Conservation (phyloP, 495 filamentous ascomycete genomes). For the Lichenothelia convexa region DNA sequence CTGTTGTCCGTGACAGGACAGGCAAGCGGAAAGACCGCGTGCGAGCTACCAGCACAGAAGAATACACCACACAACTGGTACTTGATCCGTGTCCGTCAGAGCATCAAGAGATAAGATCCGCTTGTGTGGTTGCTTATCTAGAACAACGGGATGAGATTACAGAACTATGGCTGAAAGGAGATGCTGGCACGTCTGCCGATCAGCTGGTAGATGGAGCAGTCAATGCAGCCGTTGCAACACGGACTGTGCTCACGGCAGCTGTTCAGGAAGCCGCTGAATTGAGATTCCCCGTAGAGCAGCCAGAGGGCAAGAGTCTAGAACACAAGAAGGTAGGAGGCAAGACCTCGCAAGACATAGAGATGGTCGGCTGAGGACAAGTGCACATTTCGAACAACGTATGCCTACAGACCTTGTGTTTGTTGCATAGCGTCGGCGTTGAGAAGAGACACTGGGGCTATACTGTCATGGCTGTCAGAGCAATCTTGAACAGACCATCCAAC, state of each 20-base stretch:
- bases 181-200: constrained; percentile 32
- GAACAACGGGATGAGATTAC: constrained; percentile 79
- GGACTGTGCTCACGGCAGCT: constrained; percentile 39
- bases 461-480: no score
- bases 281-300: constrained; percentile 8
- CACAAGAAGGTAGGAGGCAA: no score
- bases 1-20: constrained; percentile 34
- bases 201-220: constrained; percentile 43
- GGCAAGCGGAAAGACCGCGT: constrained; percentile 4
- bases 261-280: constrained; percentile 33
- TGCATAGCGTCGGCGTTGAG: no score
- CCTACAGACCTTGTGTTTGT: no score
- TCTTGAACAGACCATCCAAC: no score
- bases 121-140: constrained; percentile 82
- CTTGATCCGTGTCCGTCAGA: constrained; percentile 75
- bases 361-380: background rate
- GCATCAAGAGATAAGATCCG: constrained; percentile 54
- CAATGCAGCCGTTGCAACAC: constrained; percentile 39
- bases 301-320: background rate
- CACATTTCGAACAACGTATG: no score
- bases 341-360: background rate
- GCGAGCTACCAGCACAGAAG: constrained; percentile 16
- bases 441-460: no score
- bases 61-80: constrained; percentile 27
- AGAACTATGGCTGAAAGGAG: constrained; percentile 82